These are phyloP conservation scores for Amphibolis antarctica DNA, from an alignment of 106 monocot species.

Conservation along the genomic window DNA sequence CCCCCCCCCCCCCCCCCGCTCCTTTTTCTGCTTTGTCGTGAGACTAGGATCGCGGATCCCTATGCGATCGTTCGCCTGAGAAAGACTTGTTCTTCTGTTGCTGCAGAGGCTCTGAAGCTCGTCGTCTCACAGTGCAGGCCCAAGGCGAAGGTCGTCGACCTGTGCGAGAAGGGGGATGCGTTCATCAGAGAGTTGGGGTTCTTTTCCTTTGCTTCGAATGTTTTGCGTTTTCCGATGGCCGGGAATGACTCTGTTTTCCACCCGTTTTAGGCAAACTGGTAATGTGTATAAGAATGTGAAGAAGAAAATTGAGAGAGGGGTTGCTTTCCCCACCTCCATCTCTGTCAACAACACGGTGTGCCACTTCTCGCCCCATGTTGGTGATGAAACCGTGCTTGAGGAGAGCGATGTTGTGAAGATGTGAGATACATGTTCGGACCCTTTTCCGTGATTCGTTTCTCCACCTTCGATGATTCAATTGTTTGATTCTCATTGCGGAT, in stretches of 20 bases:
- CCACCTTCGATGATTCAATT: not conserved
- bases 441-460: not conserved
- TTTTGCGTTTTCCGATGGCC: not conserved
- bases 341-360: constrained; percentile 88
- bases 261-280: constrained; percentile 60
- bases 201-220: not conserved
- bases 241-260: not conserved
- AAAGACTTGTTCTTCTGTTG: too few species aligned
- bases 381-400: constrained; percentile 62
- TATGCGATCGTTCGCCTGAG: too few species aligned
- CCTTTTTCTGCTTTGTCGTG: too few species aligned
- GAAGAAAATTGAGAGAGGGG: constrained; percentile 91
- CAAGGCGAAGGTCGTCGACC: constrained; percentile 57
- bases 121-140: constrained; percentile 71
- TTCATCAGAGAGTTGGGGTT: constrained; percentile 57
- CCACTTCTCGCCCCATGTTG: constrained; percentile 71
- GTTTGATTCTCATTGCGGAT: too few species aligned
- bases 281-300: constrained; percentile 93
- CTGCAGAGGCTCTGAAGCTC: constrained; percentile 56
- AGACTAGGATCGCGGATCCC: too few species aligned
- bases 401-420: constrained; percentile 55
- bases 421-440: not conserved
- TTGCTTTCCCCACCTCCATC: constrained; percentile 87
- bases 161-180: constrained; percentile 74
- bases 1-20: too few species aligned